phyloP scores from a whole-genome alignment of 495 filamentous ascomycete genomes.

The Daldinia caldariorum region DNA sequence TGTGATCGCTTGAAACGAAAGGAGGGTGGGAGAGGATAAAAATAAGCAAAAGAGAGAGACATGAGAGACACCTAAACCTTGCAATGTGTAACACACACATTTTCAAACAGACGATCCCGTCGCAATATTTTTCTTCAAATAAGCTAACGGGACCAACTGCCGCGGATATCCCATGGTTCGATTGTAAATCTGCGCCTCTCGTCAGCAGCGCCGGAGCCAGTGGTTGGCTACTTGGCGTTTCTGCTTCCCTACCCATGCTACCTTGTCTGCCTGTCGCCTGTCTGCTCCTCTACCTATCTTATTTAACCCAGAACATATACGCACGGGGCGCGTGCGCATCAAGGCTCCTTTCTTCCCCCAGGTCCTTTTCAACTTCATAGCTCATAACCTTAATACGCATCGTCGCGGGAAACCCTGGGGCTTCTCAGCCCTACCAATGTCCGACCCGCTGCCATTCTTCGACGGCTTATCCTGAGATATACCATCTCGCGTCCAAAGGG shows the following conservation, averaged over 20 bases:
- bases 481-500: constrained; percentile 7
- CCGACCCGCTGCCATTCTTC: constrained; percentile 32
- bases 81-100: neutral
- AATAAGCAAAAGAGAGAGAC: neutral
- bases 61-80: neutral
- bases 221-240: constrained; percentile 23
- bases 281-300: constrained; percentile 8
- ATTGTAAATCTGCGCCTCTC: constrained; percentile 34
- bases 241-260: neutral
- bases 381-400: constrained; percentile 29
- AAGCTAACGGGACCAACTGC: constrained; percentile 37
- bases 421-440: constrained; percentile 37
- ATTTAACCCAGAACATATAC: constrained; percentile 24
- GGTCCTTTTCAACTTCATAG: constrained; percentile 19
- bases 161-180: constrained; percentile 26
- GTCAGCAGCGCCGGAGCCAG: constrained; percentile 23
- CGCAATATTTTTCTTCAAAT: constrained; percentile 12
- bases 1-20: neutral
- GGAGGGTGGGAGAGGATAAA: neutral
- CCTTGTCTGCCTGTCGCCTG: no score
- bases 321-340: constrained; percentile 38
- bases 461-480: constrained; percentile 24
- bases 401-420: constrained; percentile 29
- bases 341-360: constrained; percentile 25
- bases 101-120: neutral